Base-by-base conservation (phyloP, 2,329 filamentous ascomycete genomes). In the Fusarium papillatum region DNA sequence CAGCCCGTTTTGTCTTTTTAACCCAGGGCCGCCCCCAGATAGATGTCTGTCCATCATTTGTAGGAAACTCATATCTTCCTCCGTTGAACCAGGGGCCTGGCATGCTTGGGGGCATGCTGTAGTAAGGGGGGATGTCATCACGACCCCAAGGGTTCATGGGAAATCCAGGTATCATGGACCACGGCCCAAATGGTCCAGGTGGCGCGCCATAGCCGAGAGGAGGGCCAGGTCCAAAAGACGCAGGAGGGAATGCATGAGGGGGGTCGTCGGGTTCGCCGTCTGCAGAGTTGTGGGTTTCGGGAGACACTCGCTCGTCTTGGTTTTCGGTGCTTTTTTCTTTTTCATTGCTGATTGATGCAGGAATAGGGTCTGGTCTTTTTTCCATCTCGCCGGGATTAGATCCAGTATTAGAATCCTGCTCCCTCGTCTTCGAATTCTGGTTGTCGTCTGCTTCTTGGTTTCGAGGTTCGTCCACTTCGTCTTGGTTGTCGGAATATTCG, bases 11-110 rank as follows among this genome's bases (percentile, higher is more conserved):
- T 26, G 68, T 76, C 50, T 57, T 67, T 22, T 62, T 69, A 36
- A 48, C 22, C 68, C 64, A 71, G n/a, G 72, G 72, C 2, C 80
- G 76, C 16, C 81, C 80, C 83, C 84, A 84, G 39, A 84, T 83
- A 5, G 84, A 85, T n/a, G 66, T 79, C 31, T 79, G 46, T 2
- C 80, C 78, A 34, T 75, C 78, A 71, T 83, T 75, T 24, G 78
- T 74, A 26, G 83, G 79, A 72, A 81, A 79, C n/a, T 83, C 68
- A 72, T 83, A 82, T 78, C 82, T 78, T 74, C 83, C 77, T 7
- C 68, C 74, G 3, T 38, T 71, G 4, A 70, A 71, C 53, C 72
- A 72, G 29, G 69, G 64, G 2, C 70, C 61, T 6, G 69, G 63
- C 53, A 71, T 68, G 29, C 72, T 76, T 17, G 67, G 69, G 13